Evolutionary conservation across 148 eudicot genomes (phyloP).

Genomic region (Beta vulgaris): DNA sequence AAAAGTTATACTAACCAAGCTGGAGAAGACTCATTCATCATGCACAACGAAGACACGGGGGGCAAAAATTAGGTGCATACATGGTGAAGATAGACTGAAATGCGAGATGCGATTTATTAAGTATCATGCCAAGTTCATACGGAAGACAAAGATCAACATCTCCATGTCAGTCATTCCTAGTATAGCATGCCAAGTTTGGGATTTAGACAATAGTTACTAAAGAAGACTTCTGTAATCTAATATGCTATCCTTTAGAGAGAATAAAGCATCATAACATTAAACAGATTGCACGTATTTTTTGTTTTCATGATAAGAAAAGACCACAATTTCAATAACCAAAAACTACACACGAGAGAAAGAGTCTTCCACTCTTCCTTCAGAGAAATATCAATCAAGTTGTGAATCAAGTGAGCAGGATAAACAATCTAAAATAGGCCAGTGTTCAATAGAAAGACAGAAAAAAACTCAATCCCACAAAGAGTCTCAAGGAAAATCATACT

Average conservation of each 20-base stretch:
- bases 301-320: neutral
- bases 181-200: neutral
- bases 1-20: neutral
- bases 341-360: too few species aligned
- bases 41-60: too few species aligned
- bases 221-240: neutral
- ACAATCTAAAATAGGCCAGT: neutral
- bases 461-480: neutral
- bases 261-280: neutral
- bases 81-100: neutral
- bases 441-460: neutral
- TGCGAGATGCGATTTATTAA: too few species aligned
- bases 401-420: neutral
- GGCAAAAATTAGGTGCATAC: too few species aligned
- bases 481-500: neutral
- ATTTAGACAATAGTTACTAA: neutral
- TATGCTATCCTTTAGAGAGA: neutral
- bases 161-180: neutral
- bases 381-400: neutral
- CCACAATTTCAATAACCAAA: neutral
- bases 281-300: neutral
- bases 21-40: neutral
- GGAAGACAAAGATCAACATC: neutral
- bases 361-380: too few species aligned
- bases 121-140: too few species aligned